Percentiles rank a stretch among this genome's conserved stretches.
These are phyloP conservation scores for Xylariaceae sp. DNA, from an alignment of 2,329 filamentous ascomycete genomes.

Conservation along the genomic window DNA sequence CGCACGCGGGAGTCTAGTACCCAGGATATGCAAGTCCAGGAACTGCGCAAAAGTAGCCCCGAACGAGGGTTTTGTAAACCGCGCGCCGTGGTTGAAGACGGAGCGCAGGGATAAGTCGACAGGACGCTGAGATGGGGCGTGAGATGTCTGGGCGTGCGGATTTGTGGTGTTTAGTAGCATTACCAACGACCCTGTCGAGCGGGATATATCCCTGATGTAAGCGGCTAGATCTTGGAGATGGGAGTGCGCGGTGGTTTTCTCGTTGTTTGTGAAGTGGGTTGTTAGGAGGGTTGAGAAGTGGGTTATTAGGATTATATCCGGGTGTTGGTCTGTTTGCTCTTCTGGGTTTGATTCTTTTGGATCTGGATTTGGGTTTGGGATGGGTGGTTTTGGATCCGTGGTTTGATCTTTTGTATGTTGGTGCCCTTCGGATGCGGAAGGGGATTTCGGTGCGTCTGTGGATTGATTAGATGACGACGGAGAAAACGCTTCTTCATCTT, in stretches of 20 bases:
- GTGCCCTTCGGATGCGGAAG: neutral
- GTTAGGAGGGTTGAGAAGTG: conserved; percentile 51
- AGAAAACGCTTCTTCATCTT: conserved; percentile 37
- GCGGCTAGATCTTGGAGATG: conserved; percentile 46
- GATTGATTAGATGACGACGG: conserved; percentile 14
- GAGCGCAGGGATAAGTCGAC: conserved; percentile 47
- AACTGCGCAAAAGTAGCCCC: conserved; percentile 53
- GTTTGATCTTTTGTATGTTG: neutral
- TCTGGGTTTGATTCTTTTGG: neutral
- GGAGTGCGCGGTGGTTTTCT: conserved; percentile 45
- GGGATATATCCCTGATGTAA: conserved; percentile 44
- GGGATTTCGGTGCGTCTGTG: neutral
- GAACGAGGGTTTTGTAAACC: conserved; percentile 48
- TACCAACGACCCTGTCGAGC: conserved; percentile 44
- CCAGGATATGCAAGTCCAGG: conserved; percentile 52
- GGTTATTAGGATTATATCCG: conserved; percentile 52
- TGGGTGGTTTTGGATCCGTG: neutral
- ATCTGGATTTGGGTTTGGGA: neutral
- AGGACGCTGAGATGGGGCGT: conserved; percentile 11
- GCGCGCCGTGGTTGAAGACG: conserved; percentile 41
- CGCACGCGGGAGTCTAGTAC: conserved; percentile 41
- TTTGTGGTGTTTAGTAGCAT: conserved; percentile 53
- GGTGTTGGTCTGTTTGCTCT: conserved; percentile 21
- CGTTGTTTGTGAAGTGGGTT: conserved; percentile 48
- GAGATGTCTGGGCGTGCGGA: neutral